phyloP scores from a whole-genome alignment of 805 yeast species.

The Hyphopichia homilentoma region DNA sequence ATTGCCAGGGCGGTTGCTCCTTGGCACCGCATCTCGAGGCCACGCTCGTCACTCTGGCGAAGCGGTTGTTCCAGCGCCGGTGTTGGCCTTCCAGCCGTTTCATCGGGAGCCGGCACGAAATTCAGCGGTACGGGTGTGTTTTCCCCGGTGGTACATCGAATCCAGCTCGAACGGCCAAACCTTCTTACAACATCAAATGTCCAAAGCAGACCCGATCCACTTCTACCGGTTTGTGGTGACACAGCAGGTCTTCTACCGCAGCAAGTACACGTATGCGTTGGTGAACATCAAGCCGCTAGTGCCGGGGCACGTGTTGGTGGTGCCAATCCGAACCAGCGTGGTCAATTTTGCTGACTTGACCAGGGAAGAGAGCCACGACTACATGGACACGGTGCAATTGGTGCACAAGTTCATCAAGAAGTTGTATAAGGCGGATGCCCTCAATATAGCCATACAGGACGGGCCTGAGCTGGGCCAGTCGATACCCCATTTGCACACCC shows the following conservation, averaged over 20 bases:
- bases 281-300: constrained; percentile 91
- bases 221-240: constrained; percentile 56
- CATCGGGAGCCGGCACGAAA: too few relatives aligned
- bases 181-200: too few relatives aligned
- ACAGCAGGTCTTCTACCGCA: constrained; percentile 54
- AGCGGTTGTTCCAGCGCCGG: too few relatives aligned
- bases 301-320: constrained; percentile 90
- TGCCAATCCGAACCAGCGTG: constrained; percentile 67
- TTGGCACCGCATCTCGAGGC: too few relatives aligned
- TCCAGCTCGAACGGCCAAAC: too few relatives aligned
- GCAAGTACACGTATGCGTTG: constrained; percentile 71
- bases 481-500: constrained; percentile 94
- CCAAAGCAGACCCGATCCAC: constrained; percentile 16
- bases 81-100: too few relatives aligned
- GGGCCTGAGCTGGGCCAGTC: constrained; percentile 96
- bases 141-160: too few relatives aligned
- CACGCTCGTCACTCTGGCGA: too few relatives aligned
- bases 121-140: too few relatives aligned
- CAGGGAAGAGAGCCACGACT: constrained; percentile 70
- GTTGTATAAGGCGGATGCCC: constrained; percentile 72
- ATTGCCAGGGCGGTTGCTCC: too few relatives aligned
- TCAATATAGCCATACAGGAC: constrained; percentile 92
- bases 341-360: constrained; percentile 66
- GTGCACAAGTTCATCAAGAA: constrained; percentile 65
- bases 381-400: constrained; percentile 69